Evolutionary conservation across 2,329 filamentous ascomycete species (phyloP).

Genomic region (Penicillium nordicum): DNA sequence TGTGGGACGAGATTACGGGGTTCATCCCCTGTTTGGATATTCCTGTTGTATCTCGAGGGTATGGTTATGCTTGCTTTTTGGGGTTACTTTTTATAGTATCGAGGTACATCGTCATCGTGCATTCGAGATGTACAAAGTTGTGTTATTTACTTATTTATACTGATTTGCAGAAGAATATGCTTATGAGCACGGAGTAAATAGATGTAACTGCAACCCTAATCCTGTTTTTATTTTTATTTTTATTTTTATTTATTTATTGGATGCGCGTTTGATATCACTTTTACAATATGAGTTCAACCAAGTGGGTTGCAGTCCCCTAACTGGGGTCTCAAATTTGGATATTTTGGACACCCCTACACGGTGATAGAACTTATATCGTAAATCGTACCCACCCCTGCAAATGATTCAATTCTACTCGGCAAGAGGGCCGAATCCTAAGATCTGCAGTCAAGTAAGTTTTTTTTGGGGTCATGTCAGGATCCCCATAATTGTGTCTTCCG

Average conservation of each 20-base stretch:
- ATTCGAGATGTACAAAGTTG: neutral
- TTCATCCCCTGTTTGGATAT: neutral
- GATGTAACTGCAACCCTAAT: neutral
- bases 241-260: neutral
- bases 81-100: neutral
- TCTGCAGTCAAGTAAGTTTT: neutral
- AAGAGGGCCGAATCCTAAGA: neutral
- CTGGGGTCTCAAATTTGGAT: neutral
- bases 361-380: neutral
- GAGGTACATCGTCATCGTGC: neutral
- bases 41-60: neutral
- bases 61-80: neutral
- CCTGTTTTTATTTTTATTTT: no score
- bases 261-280: neutral
- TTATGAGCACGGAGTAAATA: neutral
- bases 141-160: neutral
- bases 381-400: neutral
- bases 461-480: neutral
- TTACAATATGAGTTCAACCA: neutral
- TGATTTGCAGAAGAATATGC: neutral
- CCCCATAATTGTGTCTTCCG: neutral
- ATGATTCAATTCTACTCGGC: neutral
- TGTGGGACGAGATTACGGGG: neutral
- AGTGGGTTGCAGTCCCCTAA: neutral
- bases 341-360: neutral